Evolutionary conservation across 176 grass and related monocot genomes (phyloP).

Genomic region (Lolium rigidum): DNA sequence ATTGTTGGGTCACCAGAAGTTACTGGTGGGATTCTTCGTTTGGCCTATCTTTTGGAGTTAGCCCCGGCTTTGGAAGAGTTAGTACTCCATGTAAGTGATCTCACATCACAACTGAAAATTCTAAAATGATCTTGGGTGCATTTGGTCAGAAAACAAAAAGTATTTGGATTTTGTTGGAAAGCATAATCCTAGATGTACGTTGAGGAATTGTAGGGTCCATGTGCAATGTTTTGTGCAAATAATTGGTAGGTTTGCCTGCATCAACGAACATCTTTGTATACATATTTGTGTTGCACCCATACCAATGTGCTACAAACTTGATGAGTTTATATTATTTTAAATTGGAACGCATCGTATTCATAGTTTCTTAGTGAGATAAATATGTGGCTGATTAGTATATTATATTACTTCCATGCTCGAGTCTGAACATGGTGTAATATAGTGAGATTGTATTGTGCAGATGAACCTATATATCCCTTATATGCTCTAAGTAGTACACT

Average conservation of each 20-base stretch:
- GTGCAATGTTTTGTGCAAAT: background rate
- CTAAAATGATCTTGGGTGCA: background rate
- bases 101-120: background rate
- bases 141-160: background rate
- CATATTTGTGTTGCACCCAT: background rate
- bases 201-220: background rate
- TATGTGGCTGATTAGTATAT: background rate
- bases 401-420: background rate
- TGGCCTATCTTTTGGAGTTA: constrained; percentile 26
- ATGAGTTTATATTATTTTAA: background rate
- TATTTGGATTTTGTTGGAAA: background rate
- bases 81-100: constrained; percentile 26
- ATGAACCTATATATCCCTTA: background rate
- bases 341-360: background rate
- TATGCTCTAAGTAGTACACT: background rate
- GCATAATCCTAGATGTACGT: background rate
- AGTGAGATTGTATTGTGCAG: background rate
- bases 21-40: background rate
- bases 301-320: background rate
- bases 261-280: background rate
- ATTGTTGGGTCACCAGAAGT: background rate
- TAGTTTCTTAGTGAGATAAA: background rate
- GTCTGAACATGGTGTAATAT: background rate
- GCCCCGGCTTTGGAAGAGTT: constrained; percentile 26
- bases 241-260: constrained; percentile 1